Conservation (phyloP, 2,329 filamentous ascomycete genomes). For the Dothidotthia symphoricarpi region DNA sequence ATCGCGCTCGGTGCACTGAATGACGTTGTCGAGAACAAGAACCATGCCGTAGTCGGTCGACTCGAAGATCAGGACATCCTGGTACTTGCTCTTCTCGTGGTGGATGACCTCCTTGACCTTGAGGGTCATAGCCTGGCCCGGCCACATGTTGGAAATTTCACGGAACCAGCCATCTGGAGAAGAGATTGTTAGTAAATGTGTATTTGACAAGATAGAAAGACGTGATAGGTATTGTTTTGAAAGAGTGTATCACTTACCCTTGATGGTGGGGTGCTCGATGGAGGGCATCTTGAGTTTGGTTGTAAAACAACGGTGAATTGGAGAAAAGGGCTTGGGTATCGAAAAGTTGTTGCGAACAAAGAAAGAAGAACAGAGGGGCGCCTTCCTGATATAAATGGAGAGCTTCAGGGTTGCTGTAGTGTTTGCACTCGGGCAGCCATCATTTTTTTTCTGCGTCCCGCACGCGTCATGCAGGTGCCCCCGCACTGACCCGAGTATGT, state of each 20-base stretch:
- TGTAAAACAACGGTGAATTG: slow-evolving; percentile 6
- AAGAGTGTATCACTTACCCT: slow-evolving; percentile 52
- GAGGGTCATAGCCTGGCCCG: slow-evolving; percentile 94
- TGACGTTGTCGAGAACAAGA: slow-evolving; percentile 96
- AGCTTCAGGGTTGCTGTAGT: slow-evolving; percentile 20
- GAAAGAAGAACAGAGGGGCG: slow-evolving; percentile 11
- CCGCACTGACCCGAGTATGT: slow-evolving; percentile 9
- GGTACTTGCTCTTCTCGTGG: slow-evolving; percentile 99
- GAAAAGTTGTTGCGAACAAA: slow-evolving; percentile 7
- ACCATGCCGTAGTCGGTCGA: slow-evolving; percentile 96
- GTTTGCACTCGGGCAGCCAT: slow-evolving; percentile 24
- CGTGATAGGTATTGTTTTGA: background rate
- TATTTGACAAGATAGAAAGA: background rate
- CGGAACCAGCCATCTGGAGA: slow-evolving; percentile 97
- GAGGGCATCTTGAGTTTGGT: slow-evolving; percentile 55
- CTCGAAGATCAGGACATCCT: slow-evolving; percentile 98
- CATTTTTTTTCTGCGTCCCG: slow-evolving; percentile 10
- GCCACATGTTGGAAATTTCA: slow-evolving; percentile 99
- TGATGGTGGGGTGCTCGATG: slow-evolving; percentile 74
- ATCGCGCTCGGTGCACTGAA: slow-evolving; percentile 97
- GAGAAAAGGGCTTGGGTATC: slow-evolving; percentile 1
- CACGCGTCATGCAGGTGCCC: slow-evolving; percentile 25
- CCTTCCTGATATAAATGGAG: slow-evolving; percentile 21
- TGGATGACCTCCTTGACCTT: slow-evolving; percentile 92
- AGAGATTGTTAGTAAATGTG: slow-evolving; percentile 6